Percentiles rank a stretch among this genome's conserved stretches.
Evolutionary conservation across 139 green algal genomes (phyloP).

Genomic region (Zygnema circumcarinatum): DNA sequence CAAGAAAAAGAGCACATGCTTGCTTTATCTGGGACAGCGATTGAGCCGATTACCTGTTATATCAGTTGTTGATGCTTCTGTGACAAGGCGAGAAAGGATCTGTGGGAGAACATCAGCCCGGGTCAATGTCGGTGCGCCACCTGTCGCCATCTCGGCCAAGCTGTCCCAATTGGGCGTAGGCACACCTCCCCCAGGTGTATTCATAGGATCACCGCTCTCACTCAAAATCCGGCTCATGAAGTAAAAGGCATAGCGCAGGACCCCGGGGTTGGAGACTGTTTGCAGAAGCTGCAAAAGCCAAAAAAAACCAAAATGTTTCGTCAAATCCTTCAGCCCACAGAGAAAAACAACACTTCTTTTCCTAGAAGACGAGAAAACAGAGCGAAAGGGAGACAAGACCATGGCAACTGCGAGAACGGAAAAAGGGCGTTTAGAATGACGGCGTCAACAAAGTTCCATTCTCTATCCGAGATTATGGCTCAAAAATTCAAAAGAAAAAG

Average conservation of each 20-base stretch:
- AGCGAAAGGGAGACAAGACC: not conserved
- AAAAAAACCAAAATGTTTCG: not conserved
- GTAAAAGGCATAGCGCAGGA: conserved; percentile 47
- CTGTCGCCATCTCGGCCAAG: conserved; percentile 27
- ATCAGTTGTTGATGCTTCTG: conserved; percentile 33
- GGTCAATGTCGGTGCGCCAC: not conserved
- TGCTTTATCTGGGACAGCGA: too few relatives aligned
- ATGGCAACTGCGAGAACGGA: not conserved
- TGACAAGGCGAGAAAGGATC: conserved; percentile 41
- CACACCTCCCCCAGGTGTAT: conserved; percentile 19
- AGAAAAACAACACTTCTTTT: not conserved
- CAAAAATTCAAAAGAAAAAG: not conserved
- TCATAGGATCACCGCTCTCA: conserved; percentile 18
- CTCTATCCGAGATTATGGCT: too few relatives aligned
- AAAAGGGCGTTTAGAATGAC: not conserved
- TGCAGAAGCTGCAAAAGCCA: conserved; percentile 37
- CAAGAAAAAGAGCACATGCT: too few relatives aligned
- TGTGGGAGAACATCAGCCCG: conserved; percentile 2
- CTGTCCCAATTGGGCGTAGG: conserved; percentile 42
- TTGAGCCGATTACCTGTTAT: too few relatives aligned
- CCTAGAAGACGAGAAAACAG: not conserved
- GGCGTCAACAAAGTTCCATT: too few relatives aligned
- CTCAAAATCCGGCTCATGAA: conserved; percentile 42
- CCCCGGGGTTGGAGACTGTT: not conserved
- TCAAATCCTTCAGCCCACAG: not conserved